phyloP scores from a whole-genome alignment of 176 grass and related monocot genomes.

The Poa pratensis region DNA sequence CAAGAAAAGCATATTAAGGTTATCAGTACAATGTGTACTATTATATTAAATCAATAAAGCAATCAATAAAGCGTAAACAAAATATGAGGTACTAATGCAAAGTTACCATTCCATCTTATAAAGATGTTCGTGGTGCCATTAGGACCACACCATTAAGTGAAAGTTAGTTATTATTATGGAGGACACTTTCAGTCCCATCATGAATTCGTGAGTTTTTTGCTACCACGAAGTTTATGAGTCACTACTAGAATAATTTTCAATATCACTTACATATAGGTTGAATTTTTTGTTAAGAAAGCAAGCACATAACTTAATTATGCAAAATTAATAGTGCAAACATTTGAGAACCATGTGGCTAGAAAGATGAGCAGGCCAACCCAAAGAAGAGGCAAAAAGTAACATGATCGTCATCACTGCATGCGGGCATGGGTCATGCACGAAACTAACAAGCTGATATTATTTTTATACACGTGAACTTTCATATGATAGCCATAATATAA shows the following conservation, averaged over 20 bases:
- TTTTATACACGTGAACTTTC: no score
- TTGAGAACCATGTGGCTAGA: slow-evolving; percentile 36
- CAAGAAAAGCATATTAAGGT: background rate
- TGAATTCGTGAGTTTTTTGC: background rate
- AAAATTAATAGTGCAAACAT: background rate
- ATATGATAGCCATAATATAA: background rate
- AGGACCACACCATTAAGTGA: background rate
- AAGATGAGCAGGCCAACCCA: slow-evolving; percentile 32
- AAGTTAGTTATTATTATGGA: slow-evolving; percentile 21
- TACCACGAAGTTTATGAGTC: background rate
- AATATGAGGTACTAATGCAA: slow-evolving; percentile 1
- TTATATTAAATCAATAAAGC: background rate
- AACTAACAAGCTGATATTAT: background rate
- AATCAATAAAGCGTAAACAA: background rate
- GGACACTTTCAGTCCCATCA: slow-evolving; percentile 15
- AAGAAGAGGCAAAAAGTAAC: slow-evolving; percentile 35
- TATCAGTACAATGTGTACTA: background rate
- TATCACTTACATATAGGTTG: slow-evolving; percentile 17
- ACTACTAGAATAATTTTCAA: slow-evolving; percentile 9
- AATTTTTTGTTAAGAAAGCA: slow-evolving; percentile 1
- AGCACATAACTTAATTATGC: slow-evolving; percentile 4
- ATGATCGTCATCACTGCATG: slow-evolving; percentile 12
- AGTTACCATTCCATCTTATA: background rate
- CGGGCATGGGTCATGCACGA: background rate
- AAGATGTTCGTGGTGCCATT: background rate